A percentile compares a stretch with the other conserved stretches of the same genome.
Conservation (phyloP, 352 stramenopile genomes). For the Phytophthora citrophthora region DNA sequence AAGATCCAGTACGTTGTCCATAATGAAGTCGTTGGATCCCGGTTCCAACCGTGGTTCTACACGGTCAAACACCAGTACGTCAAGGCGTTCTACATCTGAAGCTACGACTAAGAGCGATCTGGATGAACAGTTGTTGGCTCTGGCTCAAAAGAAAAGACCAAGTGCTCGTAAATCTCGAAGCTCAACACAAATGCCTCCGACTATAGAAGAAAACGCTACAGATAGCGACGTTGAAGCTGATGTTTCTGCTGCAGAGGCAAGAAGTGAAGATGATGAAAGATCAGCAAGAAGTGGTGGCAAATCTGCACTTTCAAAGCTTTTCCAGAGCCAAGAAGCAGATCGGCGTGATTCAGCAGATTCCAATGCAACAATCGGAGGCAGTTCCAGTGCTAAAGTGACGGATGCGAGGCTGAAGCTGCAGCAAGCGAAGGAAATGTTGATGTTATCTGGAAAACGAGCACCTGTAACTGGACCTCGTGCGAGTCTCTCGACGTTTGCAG, state of each 20-base stretch:
- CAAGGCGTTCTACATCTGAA: conserved; percentile 24
- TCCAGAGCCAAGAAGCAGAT: conserved; percentile 7
- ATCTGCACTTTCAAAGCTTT: conserved; percentile 12
- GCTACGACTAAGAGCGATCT: conserved; percentile 28
- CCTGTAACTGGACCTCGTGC: conserved; percentile 17
- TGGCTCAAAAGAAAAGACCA: conserved; percentile 49
- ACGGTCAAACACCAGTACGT: conserved; percentile 27
- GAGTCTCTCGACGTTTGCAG: conserved; percentile 46
- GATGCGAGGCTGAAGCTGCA: conserved; percentile 70
- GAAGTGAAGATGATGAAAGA: background rate
- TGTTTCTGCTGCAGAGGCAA: conserved; percentile 11
- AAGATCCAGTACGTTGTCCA: conserved; percentile 64
- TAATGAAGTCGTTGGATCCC: conserved; percentile 61
- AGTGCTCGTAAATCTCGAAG: conserved; percentile 14
- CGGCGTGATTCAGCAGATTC: conserved; percentile 14
- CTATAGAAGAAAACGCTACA: conserved; percentile 17
- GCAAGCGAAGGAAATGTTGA: conserved; percentile 78
- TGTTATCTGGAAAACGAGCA: conserved; percentile 66
- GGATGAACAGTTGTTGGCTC: conserved; percentile 60
- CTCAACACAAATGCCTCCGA: conserved; percentile 16
- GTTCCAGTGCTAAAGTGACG: conserved; percentile 45
- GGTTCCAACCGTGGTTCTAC: background rate
- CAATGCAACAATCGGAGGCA: conserved; percentile 13
- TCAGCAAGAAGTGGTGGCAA: conserved; percentile 3
- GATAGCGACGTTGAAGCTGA: conserved; percentile 26